Evolutionary conservation across 805 yeast genomes (phyloP), one percentile per base, ranked within the genome.

Genomic region (Candida xiaguanensis): DNA sequence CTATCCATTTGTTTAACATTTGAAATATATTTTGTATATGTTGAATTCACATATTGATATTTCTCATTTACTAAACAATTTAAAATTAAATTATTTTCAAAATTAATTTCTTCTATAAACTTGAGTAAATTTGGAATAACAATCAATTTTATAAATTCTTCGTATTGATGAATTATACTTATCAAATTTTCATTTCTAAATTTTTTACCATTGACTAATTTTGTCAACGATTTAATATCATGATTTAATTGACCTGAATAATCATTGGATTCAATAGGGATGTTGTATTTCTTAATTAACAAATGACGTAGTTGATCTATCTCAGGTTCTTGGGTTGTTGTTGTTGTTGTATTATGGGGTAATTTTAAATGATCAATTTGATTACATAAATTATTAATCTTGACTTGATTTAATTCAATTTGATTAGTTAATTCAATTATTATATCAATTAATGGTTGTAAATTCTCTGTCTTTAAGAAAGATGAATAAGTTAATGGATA

Each of bases 401-500:
- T 40, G 7, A 22, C 37, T n/a, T 55, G 60, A 44, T 64, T 66
- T 32, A 51, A 44, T 16, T 44, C 45, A 6, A 66, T 46, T 31
- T 51, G 51, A 1, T 30, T 4, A 8, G 46, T 41, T n/a, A 63
- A 43, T 20, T 52, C 47, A 11, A 48, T 48, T 2, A 61, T 44
- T 2, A 60, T 40, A 1, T 44, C 53, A 2, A 52, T 18, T 12
- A 66, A 47, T 3, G 67, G 67, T 34, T 56, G 55, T 33, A 58
- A 51, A 42, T 59, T 63, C 40, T 67, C 72, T 17, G 55, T 50
- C 40, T 51, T 52, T 13, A 52, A 13, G 14, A 26, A 13, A n/a
- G 9, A 26, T 9, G 24, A 20, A 9, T 26, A 26, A 26, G 5
- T 26, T 9, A 26, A 12, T 9, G 29, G 24, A 6, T 7, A 7